Evolutionary conservation across 768 basidiomycete genomes (phyloP).

Genomic region (Tulasnella sp.): DNA sequence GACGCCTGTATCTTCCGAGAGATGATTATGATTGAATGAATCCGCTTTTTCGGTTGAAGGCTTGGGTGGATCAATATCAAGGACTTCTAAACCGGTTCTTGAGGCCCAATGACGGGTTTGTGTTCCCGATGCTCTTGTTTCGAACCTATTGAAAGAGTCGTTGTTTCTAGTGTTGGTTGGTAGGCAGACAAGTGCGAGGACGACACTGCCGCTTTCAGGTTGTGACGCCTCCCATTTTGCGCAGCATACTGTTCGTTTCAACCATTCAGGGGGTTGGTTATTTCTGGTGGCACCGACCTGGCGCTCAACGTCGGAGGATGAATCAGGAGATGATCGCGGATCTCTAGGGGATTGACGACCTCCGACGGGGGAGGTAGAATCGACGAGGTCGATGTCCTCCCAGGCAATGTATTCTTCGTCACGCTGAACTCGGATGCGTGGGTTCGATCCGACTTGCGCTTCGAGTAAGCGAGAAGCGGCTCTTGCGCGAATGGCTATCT

Average conservation of each 20-base stretch:
- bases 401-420: conserved; percentile 75
- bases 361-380: conserved; percentile 22
- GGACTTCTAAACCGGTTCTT: conserved; percentile 42
- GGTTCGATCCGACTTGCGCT: conserved; percentile 70
- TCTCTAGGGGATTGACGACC: conserved; percentile 1
- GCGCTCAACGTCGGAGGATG: conserved; percentile 1
- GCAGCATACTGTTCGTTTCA: conserved; percentile 72
- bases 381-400: conserved; percentile 50
- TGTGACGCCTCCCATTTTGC: conserved; percentile 62
- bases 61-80: conserved; percentile 39
- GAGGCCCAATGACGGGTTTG: conserved; percentile 57
- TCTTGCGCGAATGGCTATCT: conserved; percentile 70
- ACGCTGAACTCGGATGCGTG: conserved; percentile 66
- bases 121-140: conserved; percentile 29
- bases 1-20: too few relatives aligned
- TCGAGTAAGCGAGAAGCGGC: conserved; percentile 81
- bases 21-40: too few relatives aligned
- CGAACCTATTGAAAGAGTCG: conserved; percentile 3
- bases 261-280: conserved; percentile 60
- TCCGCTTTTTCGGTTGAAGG: neutral
- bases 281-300: neutral
- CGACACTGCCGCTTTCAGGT: conserved; percentile 29
- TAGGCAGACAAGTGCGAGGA: conserved; percentile 60
- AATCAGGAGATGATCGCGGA: neutral
- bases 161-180: conserved; percentile 30